These are phyloP conservation scores for Dothideomycetes sp. DNA, from an alignment of 2,329 filamentous ascomycete species.

Conservation along the genomic window DNA sequence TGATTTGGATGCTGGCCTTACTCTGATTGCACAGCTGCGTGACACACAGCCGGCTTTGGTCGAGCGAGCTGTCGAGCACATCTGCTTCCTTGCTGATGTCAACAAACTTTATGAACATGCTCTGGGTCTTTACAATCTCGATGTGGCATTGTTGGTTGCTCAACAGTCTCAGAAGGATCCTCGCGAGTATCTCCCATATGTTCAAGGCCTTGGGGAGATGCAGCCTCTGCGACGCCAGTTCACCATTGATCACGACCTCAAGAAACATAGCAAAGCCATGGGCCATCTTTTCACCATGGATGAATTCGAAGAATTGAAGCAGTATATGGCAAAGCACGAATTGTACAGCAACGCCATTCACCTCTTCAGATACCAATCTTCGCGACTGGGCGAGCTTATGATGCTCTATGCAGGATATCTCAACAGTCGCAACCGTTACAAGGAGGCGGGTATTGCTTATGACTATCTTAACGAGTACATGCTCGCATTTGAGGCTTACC, in stretches of 20 bases:
- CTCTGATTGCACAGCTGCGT: constrained; percentile 64
- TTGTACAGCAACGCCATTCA: constrained; percentile 71
- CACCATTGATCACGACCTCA: constrained; percentile 80
- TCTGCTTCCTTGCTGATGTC: constrained; percentile 92
- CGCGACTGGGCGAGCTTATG: constrained; percentile 59
- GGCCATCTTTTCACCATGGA: constrained; percentile 63
- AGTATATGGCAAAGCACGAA: constrained; percentile 68
- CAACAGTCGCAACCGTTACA: constrained; percentile 63
- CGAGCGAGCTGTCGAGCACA: constrained; percentile 87
- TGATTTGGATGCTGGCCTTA: constrained; percentile 75
- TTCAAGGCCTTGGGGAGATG: constrained; percentile 75
- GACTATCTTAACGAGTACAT: constrained; percentile 71
- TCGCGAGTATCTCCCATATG: constrained; percentile 87
- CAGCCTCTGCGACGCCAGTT: constrained; percentile 63
- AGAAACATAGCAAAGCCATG: constrained; percentile 67
- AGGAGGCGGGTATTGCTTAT: constrained; percentile 80
- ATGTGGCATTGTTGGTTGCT: constrained; percentile 79
- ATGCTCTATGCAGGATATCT: constrained; percentile 72
- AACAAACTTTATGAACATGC: constrained; percentile 87
- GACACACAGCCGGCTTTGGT: constrained; percentile 60
- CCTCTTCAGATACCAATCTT: constrained; percentile 72
- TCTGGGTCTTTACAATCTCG: constrained; percentile 82
- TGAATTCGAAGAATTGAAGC: constrained; percentile 66
- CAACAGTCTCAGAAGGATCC: constrained; percentile 96
- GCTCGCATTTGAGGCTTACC: constrained; percentile 73